Conservation (phyloP, 2,329 filamentous ascomycete genomes). For the Aureobasidium sp. region DNA sequence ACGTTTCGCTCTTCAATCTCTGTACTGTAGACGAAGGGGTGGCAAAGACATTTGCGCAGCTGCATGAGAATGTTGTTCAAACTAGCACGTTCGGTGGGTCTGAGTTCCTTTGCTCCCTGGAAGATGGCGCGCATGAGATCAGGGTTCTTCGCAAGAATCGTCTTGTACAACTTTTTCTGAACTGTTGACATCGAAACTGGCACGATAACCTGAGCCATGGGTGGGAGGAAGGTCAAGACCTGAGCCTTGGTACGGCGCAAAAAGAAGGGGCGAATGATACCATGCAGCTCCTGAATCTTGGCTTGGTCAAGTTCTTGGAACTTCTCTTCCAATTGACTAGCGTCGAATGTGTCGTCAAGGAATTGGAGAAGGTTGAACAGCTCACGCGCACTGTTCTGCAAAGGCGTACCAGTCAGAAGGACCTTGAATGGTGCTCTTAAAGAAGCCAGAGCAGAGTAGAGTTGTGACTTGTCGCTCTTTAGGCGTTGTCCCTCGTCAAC, state of each 20-base stretch:
- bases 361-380: constrained; percentile 97
- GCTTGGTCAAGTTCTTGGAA: constrained; percentile 74
- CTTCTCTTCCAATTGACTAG: constrained; percentile 62
- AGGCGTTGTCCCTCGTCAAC: constrained; percentile 93
- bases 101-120: constrained; percentile 44
- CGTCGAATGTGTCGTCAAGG: constrained; percentile 63
- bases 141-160: constrained; percentile 83
- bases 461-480: constrained; percentile 80
- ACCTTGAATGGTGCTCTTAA: constrained; percentile 76
- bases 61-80: constrained; percentile 95
- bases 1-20: constrained; percentile 77
- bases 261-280: constrained; percentile 66
- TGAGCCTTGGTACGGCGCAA: constrained; percentile 77
- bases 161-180: constrained; percentile 90
- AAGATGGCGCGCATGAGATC: constrained; percentile 84
- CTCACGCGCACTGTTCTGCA: constrained; percentile 93
- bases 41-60: constrained; percentile 85
- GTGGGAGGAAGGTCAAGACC: constrained; percentile 82
- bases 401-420: constrained; percentile 76
- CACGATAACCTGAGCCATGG: constrained; percentile 89
- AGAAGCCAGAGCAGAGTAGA: constrained; percentile 65
- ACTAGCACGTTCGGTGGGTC: constrained; percentile 63
- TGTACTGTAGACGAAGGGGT: constrained; percentile 88
- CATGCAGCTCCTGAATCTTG: constrained; percentile 71
- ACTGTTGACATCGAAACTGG: constrained; percentile 91